Percentiles rank a stretch among this genome's conserved stretches.
These are phyloP conservation scores for Grigorovia transvaalensis DNA, from an alignment of 805 yeast genomes.

Conservation along the genomic window DNA sequence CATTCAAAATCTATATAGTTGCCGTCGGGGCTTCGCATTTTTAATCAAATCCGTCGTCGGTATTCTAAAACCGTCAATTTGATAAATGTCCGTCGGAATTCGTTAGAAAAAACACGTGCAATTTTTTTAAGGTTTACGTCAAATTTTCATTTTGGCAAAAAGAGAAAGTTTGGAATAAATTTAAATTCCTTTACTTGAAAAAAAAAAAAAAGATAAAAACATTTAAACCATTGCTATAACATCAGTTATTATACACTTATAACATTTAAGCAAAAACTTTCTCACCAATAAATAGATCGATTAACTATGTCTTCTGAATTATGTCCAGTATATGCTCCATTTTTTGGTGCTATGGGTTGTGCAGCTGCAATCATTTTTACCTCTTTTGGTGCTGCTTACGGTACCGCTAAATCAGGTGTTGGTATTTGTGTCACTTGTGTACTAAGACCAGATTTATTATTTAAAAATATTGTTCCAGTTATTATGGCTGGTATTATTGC, in stretches of 20 bases:
- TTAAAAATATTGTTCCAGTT: constrained; percentile 91
- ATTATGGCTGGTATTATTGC: constrained; percentile 99
- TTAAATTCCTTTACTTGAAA: background rate
- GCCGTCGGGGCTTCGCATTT: too few species aligned
- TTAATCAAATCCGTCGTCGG: too few species aligned
- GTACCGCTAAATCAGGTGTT: constrained; percentile 98
- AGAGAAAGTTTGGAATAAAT: too few species aligned
- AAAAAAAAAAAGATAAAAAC: too few species aligned
- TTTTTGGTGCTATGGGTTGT: constrained; percentile 99
- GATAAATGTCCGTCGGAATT: too few species aligned
- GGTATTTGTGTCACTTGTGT: constrained; percentile 99
- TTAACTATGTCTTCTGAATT: constrained; percentile 16
- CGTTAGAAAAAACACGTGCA: background rate
- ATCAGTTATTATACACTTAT: too few species aligned
- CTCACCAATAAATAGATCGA: background rate
- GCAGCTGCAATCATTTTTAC: constrained; percentile 98
- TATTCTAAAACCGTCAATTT: too few species aligned
- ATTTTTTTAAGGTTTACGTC: background rate
- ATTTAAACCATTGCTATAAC: background rate
- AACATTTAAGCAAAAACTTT: background rate
- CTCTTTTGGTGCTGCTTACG: constrained; percentile 97
- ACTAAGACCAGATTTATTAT: constrained; percentile 90
- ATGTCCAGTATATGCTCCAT: constrained; percentile 55
- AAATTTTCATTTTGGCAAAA: background rate
- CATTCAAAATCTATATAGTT: too few species aligned